Conservation (phyloP, 2,329 filamentous ascomycete species). For the Dothistroma septosporum region DNA sequence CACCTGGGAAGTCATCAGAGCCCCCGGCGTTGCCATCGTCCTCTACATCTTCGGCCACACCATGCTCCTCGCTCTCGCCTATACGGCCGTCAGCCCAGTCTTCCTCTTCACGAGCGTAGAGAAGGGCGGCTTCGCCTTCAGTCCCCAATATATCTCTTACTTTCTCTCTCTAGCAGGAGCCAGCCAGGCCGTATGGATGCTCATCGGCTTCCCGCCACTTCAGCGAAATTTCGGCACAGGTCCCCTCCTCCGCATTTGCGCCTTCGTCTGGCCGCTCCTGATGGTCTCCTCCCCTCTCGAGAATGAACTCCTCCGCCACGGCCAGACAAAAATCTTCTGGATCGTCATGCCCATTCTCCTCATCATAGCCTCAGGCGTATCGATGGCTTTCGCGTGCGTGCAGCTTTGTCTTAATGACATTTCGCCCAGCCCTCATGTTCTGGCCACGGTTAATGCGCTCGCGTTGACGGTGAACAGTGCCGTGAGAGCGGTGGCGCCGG, state of each 20-base stretch:
- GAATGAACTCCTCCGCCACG: slow-evolving; percentile 53
- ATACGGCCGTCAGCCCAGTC: slow-evolving; percentile 66
- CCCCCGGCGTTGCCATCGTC: slow-evolving; percentile 62
- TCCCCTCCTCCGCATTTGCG: slow-evolving; percentile 58
- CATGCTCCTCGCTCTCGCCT: slow-evolving; percentile 66
- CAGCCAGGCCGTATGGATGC: slow-evolving; percentile 66
- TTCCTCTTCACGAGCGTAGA: slow-evolving; percentile 61
- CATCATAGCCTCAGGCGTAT: slow-evolving; percentile 58
- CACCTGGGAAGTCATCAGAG: slow-evolving; percentile 54
- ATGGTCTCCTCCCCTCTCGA: slow-evolving; percentile 53
- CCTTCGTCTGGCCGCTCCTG: slow-evolving; percentile 59
- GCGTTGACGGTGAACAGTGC: slow-evolving; percentile 59
- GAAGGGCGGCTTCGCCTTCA: slow-evolving; percentile 64
- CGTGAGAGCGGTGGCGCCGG: slow-evolving; percentile 63
- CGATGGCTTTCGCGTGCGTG: slow-evolving; percentile 66
- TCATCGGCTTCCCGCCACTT: slow-evolving; percentile 64
- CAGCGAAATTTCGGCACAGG: slow-evolving; percentile 65
- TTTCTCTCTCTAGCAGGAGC: slow-evolving; percentile 62
- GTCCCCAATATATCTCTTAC: slow-evolving; percentile 59
- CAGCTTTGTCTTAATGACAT: slow-evolving; percentile 74
- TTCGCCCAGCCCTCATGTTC: slow-evolving; percentile 57
- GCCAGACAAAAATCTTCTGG: slow-evolving; percentile 55
- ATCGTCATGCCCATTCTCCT: slow-evolving; percentile 43
- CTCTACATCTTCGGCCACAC: slow-evolving; percentile 63
- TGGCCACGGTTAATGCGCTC: slow-evolving; percentile 69